Evolutionary conservation across 2,329 filamentous ascomycete genomes (phyloP).

Genomic region (Tolypocladium endophyticum): DNA sequence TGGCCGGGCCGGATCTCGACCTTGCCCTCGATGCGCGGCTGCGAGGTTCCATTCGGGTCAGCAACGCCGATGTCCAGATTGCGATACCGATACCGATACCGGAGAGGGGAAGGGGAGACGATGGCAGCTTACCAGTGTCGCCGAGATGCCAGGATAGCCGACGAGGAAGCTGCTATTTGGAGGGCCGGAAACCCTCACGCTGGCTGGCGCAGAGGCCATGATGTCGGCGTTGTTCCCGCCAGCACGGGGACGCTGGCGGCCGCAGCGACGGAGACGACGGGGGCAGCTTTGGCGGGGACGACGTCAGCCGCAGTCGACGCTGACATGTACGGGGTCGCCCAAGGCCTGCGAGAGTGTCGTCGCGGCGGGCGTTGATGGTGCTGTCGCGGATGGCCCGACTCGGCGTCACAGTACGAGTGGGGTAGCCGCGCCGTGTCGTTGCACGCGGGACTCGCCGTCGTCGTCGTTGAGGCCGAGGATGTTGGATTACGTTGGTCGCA

Average conservation of each 20-base stretch:
- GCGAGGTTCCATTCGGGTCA: slow-evolving; percentile 1
- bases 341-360: background rate
- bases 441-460: background rate
- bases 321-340: background rate
- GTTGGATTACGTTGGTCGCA: background rate
- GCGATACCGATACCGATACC: slow-evolving; percentile 3
- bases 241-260: slow-evolving; percentile 3
- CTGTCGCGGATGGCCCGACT: background rate
- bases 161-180: slow-evolving; percentile 96
- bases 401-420: background rate
- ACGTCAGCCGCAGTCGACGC: background rate
- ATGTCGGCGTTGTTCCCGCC: slow-evolving; percentile 9
- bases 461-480: background rate
- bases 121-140: slow-evolving; percentile 68
- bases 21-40: slow-evolving; percentile 96
- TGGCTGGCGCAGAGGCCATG: slow-evolving; percentile 25
- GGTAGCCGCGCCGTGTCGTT: background rate
- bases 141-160: slow-evolving; percentile 95
- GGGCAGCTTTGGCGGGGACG: background rate
- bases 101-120: background rate
- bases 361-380: background rate
- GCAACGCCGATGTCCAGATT: background rate
- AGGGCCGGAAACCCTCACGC: slow-evolving; percentile 89
- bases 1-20: slow-evolving; percentile 87
- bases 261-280: background rate